Conservation (phyloP, 2,329 filamentous ascomycete species). For the Ascochyta lentis region DNA sequence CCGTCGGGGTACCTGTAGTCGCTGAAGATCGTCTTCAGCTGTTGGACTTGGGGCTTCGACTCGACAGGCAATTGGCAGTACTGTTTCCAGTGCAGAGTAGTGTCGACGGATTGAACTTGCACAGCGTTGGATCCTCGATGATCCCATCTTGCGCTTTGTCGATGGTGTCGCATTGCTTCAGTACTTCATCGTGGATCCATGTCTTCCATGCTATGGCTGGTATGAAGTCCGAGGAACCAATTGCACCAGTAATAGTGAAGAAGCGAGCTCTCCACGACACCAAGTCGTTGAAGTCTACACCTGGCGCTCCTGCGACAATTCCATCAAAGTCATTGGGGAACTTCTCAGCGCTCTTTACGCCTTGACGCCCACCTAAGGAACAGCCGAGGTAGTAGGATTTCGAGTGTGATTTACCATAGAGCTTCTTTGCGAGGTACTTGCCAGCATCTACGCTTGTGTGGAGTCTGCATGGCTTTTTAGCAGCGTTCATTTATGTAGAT, state of each 20-base stretch:
- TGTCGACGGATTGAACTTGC: slow-evolving; percentile 47
- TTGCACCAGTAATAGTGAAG: slow-evolving; percentile 35
- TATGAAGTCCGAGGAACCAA: slow-evolving; percentile 33
- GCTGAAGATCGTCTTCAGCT: slow-evolving; percentile 53
- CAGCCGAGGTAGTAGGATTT: slow-evolving; percentile 51
- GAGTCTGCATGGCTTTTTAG: slow-evolving; percentile 23
- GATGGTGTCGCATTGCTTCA: slow-evolving; percentile 58
- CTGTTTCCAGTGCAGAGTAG: slow-evolving; percentile 41
- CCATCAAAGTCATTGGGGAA: slow-evolving; percentile 47
- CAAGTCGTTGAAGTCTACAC: slow-evolving; percentile 39
- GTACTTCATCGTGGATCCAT: slow-evolving; percentile 52
- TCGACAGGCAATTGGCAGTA: slow-evolving; percentile 50
- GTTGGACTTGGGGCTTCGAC: slow-evolving; percentile 50
- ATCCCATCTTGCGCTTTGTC: slow-evolving; percentile 58
- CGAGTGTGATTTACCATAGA: slow-evolving; percentile 46
- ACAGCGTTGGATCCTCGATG: slow-evolving; percentile 52
- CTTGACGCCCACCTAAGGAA: slow-evolving; percentile 45
- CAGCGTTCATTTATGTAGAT: too few species aligned
- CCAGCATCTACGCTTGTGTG: slow-evolving; percentile 51
- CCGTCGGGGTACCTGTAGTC: slow-evolving; percentile 52
- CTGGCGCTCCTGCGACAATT: slow-evolving; percentile 43
- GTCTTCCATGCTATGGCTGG: slow-evolving; percentile 29
- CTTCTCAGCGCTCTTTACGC: slow-evolving; percentile 33
- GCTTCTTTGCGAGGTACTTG: slow-evolving; percentile 46
- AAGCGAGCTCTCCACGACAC: slow-evolving; percentile 40